A percentile compares a stretch with the other conserved stretches of the same genome.
Conservation (phyloP, 2,329 filamentous ascomycete genomes). For the Phialophora chinensis region DNA sequence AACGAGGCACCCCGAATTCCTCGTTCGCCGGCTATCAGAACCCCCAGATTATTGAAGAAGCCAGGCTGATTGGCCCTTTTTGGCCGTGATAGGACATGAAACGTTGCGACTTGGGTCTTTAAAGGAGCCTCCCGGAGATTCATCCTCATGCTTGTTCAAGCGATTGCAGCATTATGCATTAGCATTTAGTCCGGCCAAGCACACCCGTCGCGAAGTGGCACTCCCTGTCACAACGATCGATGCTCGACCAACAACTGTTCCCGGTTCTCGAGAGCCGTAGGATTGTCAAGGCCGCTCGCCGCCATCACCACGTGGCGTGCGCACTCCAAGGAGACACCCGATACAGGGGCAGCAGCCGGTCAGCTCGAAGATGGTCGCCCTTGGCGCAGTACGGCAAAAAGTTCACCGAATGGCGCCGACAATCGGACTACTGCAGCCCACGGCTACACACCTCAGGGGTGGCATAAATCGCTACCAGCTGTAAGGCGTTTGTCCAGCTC, state of each 20-base stretch:
- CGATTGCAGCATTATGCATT: not conserved
- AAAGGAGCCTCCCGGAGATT: not conserved
- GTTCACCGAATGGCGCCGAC: not conserved
- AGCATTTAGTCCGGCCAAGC: not conserved
- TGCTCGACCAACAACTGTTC: not conserved
- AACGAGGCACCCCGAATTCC: constrained; percentile 18
- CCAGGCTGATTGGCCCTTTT: constrained; percentile 39
- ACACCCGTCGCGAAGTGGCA: not conserved
- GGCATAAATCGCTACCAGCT: constrained; percentile 9
- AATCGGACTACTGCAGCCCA: not conserved
- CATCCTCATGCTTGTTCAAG: not conserved
- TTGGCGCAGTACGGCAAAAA: not conserved
- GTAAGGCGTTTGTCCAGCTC: constrained; percentile 58
- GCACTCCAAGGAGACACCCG: not conserved
- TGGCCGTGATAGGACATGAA: constrained; percentile 30
- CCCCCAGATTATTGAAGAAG: constrained; percentile 32
- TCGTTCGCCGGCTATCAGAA: constrained; percentile 21
- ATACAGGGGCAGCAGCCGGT: not conserved
- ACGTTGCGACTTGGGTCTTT: not conserved
- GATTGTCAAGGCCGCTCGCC: not conserved
- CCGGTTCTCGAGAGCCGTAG: not conserved
- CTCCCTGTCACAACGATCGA: not conserved
- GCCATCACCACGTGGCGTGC: not conserved
- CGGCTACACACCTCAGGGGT: not conserved
- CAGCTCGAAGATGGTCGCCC: not conserved